phyloP scores from a whole-genome alignment of 2,329 filamentous ascomycete genomes.

The Nannizzia gypsea region DNA sequence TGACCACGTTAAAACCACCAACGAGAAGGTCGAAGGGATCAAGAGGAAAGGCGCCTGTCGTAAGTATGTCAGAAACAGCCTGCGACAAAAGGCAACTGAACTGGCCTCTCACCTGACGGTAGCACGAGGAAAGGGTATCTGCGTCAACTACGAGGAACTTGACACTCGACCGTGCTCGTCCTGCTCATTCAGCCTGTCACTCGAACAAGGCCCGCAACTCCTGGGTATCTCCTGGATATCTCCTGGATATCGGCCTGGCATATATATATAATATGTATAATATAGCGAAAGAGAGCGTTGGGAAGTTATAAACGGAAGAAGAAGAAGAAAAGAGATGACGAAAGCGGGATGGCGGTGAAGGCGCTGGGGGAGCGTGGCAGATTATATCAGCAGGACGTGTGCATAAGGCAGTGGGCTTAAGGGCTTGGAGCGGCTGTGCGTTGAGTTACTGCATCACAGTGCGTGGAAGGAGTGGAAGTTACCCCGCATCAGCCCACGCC shows the following conservation, averaged over 20 bases:
- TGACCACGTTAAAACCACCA: not conserved
- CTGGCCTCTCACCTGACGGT: not conserved
- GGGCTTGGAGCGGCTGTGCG: not conserved
- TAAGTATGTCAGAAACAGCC: not conserved
- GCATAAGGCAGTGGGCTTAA: not conserved
- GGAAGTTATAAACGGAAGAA: slow-evolving; percentile 3
- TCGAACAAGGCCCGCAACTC: not conserved
- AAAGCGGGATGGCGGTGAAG: slow-evolving; percentile 3
- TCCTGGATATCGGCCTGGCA: no score
- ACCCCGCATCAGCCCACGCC: not conserved
- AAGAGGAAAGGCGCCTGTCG: not conserved
- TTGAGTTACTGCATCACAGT: not conserved
- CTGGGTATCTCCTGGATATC: no score
- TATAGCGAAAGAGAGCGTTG: slow-evolving; percentile 4
- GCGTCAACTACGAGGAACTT: not conserved
- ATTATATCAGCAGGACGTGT: not conserved
- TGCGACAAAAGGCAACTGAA: not conserved
- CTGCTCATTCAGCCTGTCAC: not conserved
- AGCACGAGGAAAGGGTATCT: not conserved
- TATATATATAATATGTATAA: no score
- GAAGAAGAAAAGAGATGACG: slow-evolving; percentile 9
- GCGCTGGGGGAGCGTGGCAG: not conserved
- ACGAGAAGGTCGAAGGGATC: not conserved
- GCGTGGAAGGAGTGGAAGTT: not conserved
- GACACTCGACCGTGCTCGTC: not conserved